These are phyloP conservation scores for Pythium coloratum DNA, from an alignment of 352 stramenopile genomes.

Conservation along the genomic window DNA sequence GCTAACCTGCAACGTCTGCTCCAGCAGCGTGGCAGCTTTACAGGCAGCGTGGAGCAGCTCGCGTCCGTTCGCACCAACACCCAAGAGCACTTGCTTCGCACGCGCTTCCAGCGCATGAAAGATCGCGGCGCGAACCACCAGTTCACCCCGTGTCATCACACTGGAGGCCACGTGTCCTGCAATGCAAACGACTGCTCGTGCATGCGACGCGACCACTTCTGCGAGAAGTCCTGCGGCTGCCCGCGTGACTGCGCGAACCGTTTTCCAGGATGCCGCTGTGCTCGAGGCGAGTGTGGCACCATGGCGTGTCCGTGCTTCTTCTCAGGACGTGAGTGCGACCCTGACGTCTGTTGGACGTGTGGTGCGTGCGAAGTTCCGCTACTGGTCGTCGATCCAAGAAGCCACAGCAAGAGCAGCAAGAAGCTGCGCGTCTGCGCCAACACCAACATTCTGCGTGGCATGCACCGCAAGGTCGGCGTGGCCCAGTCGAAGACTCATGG, in stretches of 20 bases:
- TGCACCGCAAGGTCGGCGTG: constrained; percentile 52
- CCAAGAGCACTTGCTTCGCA: constrained; percentile 66
- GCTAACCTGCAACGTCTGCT: constrained; percentile 21
- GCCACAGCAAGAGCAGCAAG: constrained; percentile 28
- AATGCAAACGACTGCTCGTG: constrained; percentile 69
- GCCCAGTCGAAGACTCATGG: constrained; percentile 66
- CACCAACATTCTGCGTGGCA: constrained; percentile 65
- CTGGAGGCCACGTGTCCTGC: constrained; percentile 37
- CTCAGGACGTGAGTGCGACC: constrained; percentile 67
- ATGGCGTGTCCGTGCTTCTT: constrained; percentile 70
- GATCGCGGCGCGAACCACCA: constrained; percentile 77
- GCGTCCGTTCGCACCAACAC: constrained; percentile 50
- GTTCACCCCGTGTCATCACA: constrained; percentile 68
- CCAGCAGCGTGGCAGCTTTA: background rate
- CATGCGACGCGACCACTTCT: constrained; percentile 84
- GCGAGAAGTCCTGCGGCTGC: constrained; percentile 67
- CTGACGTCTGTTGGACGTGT: constrained; percentile 65
- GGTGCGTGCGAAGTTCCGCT: constrained; percentile 65
- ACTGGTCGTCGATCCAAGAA: constrained; percentile 37
- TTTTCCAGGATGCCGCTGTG: constrained; percentile 72
- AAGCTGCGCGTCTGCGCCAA: constrained; percentile 64
- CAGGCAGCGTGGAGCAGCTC: constrained; percentile 27
- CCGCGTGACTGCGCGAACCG: constrained; percentile 69
- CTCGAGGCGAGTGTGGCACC: constrained; percentile 54
- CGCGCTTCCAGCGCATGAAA: constrained; percentile 78